Base-by-base conservation (phyloP, 495 filamentous ascomycete genomes). In the Bryoglossum gracile region DNA sequence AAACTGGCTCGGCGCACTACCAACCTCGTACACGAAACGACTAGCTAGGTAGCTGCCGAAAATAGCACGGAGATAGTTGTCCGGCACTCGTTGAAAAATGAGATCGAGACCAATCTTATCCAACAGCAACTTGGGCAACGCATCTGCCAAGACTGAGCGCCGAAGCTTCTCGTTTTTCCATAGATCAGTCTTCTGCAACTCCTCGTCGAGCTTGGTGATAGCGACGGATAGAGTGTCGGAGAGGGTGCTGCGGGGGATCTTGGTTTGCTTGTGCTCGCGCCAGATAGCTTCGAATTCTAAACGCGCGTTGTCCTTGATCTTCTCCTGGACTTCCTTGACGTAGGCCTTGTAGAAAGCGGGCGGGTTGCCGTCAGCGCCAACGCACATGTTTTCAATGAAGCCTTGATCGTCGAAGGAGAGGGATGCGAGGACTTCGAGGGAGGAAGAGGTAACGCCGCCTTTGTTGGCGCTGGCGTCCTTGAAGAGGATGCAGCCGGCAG, bases 401-500 rank as follows among this genome's bases (percentile, higher is more conserved):
- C 81, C 82, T 43, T 76, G 66, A 53, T 97, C 91, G 63, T 97
- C 83, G 62, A 98, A 96, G 36, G 87, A 90, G 45, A 98, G 77
- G 0, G 89, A 89, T 8, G 92, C 92, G 14, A 98, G 76, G 3
- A 98, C 92, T 59, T 98, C 92, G 37, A 97, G 79, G 4, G 92
- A 98, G 0, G 92, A 97, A n/a, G 87, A 94, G 4, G 92, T 98
- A 39, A 98, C 92, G 63, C 92, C 92, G 59, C 92, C 92, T 75
- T 98, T 98, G 76, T 98, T 98, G 35, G 94, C 89, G 35, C 88
- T 94, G 10, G 92, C 92, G 67, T 98, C 92, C 73, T 98, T 98
- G 78, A 87, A 97, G 35, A 98, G 66, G 56, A 97, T 83, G 61
- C 85, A 89, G 51, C 94, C 94, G 23, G 92, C 91, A 57, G 86